Evolutionary conservation across 2,329 filamentous ascomycete genomes (phyloP).

Genomic region (Apiospora hydei): DNA sequence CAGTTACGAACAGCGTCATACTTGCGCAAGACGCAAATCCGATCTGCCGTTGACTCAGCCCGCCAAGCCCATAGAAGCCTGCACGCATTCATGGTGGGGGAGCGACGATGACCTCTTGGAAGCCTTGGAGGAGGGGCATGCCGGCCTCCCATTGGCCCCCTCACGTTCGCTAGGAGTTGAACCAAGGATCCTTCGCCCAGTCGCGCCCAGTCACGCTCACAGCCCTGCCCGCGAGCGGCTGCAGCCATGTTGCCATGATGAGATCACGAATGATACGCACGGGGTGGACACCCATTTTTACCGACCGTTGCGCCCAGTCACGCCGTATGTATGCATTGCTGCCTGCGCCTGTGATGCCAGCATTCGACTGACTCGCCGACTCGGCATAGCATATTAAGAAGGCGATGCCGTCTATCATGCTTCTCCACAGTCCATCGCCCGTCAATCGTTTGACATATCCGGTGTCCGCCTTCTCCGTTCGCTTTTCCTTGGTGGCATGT

Average conservation of each 20-base stretch:
- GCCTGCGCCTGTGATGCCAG: not conserved
- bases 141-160: not conserved
- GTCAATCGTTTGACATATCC: not conserved
- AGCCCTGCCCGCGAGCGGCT: not conserved
- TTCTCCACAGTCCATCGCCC: not conserved
- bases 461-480: not conserved
- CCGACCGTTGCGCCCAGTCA: not conserved
- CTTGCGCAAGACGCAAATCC: not conserved
- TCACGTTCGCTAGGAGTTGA: conserved; percentile 1
- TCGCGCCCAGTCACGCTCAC: not conserved
- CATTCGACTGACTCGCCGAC: not conserved
- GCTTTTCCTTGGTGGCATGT: no score
- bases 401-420: not conserved
- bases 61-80: not conserved
- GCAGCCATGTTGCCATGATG: not conserved
- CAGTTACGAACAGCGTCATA: not conserved
- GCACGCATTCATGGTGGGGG: not conserved
- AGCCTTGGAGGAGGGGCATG: not conserved
- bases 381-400: not conserved
- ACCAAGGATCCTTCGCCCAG: conserved; percentile 1
- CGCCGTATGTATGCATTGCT: not conserved
- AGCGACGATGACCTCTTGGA: conserved; percentile 16
- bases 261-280: not conserved
- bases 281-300: not conserved
- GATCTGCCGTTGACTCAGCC: not conserved